phyloP scores from a whole-genome alignment of 345 rosid species.

The Excoecaria agallocha region DNA sequence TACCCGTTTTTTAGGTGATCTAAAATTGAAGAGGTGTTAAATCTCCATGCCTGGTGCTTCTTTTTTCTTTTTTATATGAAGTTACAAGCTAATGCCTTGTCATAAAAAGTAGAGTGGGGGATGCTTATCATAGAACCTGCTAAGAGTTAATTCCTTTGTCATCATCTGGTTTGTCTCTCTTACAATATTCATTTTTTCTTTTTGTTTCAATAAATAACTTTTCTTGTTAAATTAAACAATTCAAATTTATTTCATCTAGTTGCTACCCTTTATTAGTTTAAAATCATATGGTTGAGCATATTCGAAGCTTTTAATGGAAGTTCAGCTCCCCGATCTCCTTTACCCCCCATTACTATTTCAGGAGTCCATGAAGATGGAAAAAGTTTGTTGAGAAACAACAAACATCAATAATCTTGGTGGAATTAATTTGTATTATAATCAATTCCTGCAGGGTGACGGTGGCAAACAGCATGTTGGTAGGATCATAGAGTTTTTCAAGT shows the following conservation, averaged over 20 bases:
- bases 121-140: too few relatives aligned
- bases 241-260: constrained; percentile 1
- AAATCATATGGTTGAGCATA: background rate
- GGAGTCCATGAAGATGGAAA: background rate
- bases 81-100: too few relatives aligned
- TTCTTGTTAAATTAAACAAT: background rate
- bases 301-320: constrained; percentile 1
- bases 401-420: constrained; percentile 1
- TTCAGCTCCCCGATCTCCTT: background rate
- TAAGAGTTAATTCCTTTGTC: too few relatives aligned
- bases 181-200: background rate
- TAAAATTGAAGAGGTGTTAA: too few relatives aligned
- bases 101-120: too few relatives aligned
- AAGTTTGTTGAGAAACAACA: background rate
- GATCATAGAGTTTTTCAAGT: constrained; percentile 73
- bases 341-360: background rate
- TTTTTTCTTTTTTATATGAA: too few relatives aligned
- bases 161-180: too few relatives aligned
- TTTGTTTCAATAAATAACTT: background rate
- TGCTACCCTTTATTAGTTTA: background rate
- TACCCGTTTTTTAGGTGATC: too few relatives aligned
- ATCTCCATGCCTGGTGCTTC: too few relatives aligned
- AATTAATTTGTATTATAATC: constrained; percentile 12
- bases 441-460: constrained; percentile 63
- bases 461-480: constrained; percentile 59